These are phyloP conservation scores for Umbilicus rupestris DNA, from an alignment of 164 flowering plant species.

Conservation along the genomic window DNA sequence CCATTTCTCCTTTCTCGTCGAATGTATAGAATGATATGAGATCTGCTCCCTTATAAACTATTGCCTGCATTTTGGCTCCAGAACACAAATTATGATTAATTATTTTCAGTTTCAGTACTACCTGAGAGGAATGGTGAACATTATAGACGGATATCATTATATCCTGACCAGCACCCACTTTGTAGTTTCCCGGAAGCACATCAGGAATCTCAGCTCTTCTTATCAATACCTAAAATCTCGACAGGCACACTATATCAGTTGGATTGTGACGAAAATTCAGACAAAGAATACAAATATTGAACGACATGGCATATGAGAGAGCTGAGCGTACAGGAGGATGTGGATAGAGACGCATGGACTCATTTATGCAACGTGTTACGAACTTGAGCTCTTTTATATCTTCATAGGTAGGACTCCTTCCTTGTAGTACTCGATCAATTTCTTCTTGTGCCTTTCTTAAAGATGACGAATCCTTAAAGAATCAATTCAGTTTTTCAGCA, in stretches of 20 bases:
- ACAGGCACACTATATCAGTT: not conserved
- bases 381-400: constrained; percentile 75
- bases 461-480: constrained; percentile 41
- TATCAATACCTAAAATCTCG: constrained; percentile 50
- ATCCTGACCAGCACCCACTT: constrained; percentile 86
- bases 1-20: not conserved
- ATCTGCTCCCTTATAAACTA: not conserved
- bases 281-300: not conserved
- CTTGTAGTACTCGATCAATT: constrained; percentile 73
- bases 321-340: constrained; percentile 82
- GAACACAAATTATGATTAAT: not conserved
- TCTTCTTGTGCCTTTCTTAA: constrained; percentile 71
- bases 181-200: constrained; percentile 80
- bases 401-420: constrained; percentile 62
- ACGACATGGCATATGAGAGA: constrained; percentile 6
- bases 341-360: constrained; percentile 85
- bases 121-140: constrained; percentile 82
- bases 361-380: constrained; percentile 71
- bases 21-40: not conserved
- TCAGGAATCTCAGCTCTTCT: constrained; percentile 79
- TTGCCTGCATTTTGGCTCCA: not conserved
- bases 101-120: constrained; percentile 15
- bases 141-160: constrained; percentile 95
- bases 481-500: not conserved
- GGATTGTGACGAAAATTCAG: not conserved